Percentiles rank a stretch among this genome's conserved stretches.
phyloP scores from a whole-genome alignment of 1,284 basidiomycete genomes.

The Trichosporon faecale region DNA sequence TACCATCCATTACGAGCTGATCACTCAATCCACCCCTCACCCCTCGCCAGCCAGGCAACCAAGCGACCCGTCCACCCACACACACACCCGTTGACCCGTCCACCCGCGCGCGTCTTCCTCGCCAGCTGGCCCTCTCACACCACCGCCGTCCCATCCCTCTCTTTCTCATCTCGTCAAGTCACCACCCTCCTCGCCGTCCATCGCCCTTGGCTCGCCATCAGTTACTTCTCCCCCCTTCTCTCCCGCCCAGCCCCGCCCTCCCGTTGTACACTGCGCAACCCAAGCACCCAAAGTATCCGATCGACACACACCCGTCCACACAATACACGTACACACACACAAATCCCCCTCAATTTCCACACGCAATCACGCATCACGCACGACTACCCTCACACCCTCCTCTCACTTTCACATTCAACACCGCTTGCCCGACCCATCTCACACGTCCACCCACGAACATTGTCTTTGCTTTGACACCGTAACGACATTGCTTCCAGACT shows the following conservation, averaged over 20 bases:
- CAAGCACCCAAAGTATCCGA: not conserved
- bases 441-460: not conserved
- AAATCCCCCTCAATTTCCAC: not conserved
- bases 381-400: not conserved
- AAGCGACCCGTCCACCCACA: not conserved
- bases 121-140: not conserved
- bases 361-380: not conserved
- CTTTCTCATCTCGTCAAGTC: constrained; percentile 9
- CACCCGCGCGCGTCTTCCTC: not conserved
- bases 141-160: constrained; percentile 7
- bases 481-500: not conserved
- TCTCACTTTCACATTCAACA: not conserved
- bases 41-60: not conserved
- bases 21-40: not conserved
- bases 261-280: constrained; percentile 5
- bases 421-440: not conserved
- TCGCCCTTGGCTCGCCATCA: constrained; percentile 2
- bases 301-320: constrained; percentile 6
- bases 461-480: constrained; percentile 6
- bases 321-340: not conserved
- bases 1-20: constrained; percentile 1
- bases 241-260: not conserved
- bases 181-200: not conserved
- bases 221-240: not conserved
- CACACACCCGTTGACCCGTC: not conserved